Evolutionary conservation across 1,139 yeast species (phyloP).

Genomic region (Sugiyamaella sp.): DNA sequence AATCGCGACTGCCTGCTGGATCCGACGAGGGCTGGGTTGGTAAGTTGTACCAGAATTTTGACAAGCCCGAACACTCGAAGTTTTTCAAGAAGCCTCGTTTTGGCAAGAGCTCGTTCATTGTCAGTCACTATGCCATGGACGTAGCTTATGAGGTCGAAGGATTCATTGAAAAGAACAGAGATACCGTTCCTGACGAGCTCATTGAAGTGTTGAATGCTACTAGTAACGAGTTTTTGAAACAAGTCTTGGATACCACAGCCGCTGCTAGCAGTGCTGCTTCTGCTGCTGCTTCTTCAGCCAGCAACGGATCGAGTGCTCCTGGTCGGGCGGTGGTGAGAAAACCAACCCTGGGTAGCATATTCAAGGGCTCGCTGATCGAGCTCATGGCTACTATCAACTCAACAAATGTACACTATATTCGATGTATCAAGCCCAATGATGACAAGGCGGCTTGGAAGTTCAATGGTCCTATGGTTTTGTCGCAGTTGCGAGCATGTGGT

Average conservation of each 20-base stretch:
- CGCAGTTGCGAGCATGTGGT: constrained; percentile 98
- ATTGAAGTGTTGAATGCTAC: constrained; percentile 78
- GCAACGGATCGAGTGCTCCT: constrained; percentile 36
- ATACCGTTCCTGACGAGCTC: constrained; percentile 95
- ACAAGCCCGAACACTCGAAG: constrained; percentile 73
- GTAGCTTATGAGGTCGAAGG: constrained; percentile 93
- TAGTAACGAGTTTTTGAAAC: constrained; percentile 62
- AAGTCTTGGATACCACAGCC: constrained; percentile 63
- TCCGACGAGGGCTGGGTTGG: constrained; percentile 91
- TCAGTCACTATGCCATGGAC: constrained; percentile 92
- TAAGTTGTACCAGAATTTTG: constrained; percentile 84
- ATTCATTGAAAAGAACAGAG: constrained; percentile 94
- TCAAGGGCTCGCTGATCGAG: constrained; percentile 89
- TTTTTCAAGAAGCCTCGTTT: constrained; percentile 94
- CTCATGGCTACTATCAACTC: constrained; percentile 91
- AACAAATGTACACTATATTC: constrained; percentile 93
- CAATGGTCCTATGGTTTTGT: constrained; percentile 91
- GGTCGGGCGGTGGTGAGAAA: constrained; percentile 59
- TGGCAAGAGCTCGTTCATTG: constrained; percentile 88
- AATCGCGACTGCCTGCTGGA: constrained; percentile 92
- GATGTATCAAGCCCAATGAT: constrained; percentile 97
- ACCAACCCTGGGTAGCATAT: constrained; percentile 93
- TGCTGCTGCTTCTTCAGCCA: constrained; percentile 47
- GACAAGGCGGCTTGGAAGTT: constrained; percentile 94
- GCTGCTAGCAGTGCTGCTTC: constrained; percentile 59